Evolutionary conservation across 1,284 basidiomycete genomes (phyloP).

Genomic region (Ustilago tritici): DNA sequence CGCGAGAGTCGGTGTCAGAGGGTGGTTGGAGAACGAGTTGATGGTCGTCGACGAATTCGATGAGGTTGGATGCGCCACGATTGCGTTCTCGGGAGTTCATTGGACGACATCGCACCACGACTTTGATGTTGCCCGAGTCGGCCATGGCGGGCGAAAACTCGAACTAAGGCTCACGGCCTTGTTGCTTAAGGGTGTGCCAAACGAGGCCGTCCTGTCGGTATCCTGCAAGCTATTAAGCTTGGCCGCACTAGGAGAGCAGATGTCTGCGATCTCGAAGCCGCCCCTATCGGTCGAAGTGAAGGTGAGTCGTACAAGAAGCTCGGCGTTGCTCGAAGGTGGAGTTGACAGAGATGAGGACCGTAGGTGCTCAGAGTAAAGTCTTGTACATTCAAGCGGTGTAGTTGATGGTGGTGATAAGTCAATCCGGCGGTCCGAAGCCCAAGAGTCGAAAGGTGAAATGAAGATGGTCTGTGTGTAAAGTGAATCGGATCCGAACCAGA

Average conservation of each 20-base stretch:
- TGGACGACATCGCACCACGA: conserved; percentile 66
- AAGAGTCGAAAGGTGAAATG: not conserved
- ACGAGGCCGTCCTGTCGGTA: no score
- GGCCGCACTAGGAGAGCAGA: no score
- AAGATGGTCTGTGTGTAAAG: not conserved
- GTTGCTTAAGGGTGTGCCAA: no score
- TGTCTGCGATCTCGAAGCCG: no score
- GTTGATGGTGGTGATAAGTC: not conserved
- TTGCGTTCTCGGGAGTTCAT: conserved; percentile 62
- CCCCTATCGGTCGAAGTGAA: no score
- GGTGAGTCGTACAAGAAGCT: no score
- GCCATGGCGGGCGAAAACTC: conserved; percentile 46
- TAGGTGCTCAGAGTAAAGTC: no score
- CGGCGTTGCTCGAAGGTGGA: no score
- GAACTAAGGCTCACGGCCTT: not conserved
- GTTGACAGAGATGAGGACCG: no score
- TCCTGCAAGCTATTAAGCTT: not conserved
- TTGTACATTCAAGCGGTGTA: no score
- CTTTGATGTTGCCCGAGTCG: conserved; percentile 68
- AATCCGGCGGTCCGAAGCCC: not conserved
- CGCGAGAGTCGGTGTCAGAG: conserved; percentile 43
- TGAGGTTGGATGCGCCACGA: conserved; percentile 61
- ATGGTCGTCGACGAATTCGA: conserved; percentile 56
- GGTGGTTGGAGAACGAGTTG: conserved; percentile 63
- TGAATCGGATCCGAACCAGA: not conserved